These are phyloP conservation scores for Stephanocyclus meneghinianus DNA, from an alignment of 352 stramenopile species.

Conservation along the genomic window DNA sequence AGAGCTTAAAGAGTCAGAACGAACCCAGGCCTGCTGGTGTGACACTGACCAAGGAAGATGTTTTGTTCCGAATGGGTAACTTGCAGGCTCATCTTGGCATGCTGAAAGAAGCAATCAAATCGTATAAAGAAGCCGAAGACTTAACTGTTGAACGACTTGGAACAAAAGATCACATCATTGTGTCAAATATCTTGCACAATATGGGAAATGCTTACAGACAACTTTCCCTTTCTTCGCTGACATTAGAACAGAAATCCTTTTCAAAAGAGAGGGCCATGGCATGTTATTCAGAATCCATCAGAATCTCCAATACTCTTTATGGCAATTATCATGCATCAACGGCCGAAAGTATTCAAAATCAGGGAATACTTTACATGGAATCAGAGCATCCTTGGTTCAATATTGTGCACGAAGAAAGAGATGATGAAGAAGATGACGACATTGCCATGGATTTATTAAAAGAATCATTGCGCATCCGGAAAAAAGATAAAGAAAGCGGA, in stretches of 20 bases:
- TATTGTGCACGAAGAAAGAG: conserved; percentile 48
- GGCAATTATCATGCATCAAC: conserved; percentile 48
- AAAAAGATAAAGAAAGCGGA: conserved; percentile 47
- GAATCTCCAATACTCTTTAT: conserved; percentile 56
- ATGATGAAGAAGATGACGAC: conserved; percentile 35
- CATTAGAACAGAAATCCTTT: conserved; percentile 25
- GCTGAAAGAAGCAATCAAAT: conserved; percentile 51
- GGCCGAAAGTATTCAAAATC: conserved; percentile 53
- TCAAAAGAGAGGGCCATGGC: conserved; percentile 52
- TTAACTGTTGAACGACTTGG: conserved; percentile 54
- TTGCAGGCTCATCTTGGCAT: conserved; percentile 46
- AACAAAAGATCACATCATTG: conserved; percentile 66
- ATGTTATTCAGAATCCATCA: conserved; percentile 61
- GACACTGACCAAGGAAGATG: conserved; percentile 57
- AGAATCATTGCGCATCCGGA: conserved; percentile 49
- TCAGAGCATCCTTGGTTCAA: conserved; percentile 34
- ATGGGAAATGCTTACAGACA: conserved; percentile 58
- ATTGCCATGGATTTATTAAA: conserved; percentile 57
- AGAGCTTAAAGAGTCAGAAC: conserved; percentile 45
- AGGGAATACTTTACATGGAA: conserved; percentile 49
- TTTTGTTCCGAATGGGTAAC: conserved; percentile 66
- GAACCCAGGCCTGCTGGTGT: background rate
- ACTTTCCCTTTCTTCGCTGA: conserved; percentile 41
- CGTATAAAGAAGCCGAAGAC: conserved; percentile 62
- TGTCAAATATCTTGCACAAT: conserved; percentile 63